Percentiles rank a stretch among this genome's conserved stretches.
Conservation (phyloP, 1,139 yeast genomes). For the Debaryomyces sp. region DNA sequence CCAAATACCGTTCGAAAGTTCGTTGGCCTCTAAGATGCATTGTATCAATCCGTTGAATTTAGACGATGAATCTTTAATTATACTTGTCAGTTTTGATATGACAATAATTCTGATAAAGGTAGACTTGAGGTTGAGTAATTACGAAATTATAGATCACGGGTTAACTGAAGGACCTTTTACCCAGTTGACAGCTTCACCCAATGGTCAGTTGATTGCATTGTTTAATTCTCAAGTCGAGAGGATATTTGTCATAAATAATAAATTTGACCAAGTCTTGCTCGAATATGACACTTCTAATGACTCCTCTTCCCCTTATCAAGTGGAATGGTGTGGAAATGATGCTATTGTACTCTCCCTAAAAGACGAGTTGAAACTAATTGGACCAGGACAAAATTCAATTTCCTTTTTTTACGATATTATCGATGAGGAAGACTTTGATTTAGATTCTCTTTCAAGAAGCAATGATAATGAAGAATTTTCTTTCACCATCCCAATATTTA, state of each 20-base stretch:
- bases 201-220: conserved; percentile 61
- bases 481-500: conserved; percentile 39
- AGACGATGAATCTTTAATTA: conserved; percentile 14
- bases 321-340: conserved; percentile 88
- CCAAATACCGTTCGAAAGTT: conserved; percentile 27
- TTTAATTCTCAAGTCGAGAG: conserved; percentile 46
- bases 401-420: conserved; percentile 47
- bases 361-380: conserved; percentile 71
- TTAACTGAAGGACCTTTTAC: conserved; percentile 63
- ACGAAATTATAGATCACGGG: conserved; percentile 35
- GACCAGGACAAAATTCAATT: conserved; percentile 67
- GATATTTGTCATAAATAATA: conserved; percentile 55
- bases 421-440: conserved; percentile 33
- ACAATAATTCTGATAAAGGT: conserved; percentile 33
- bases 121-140: conserved; percentile 26
- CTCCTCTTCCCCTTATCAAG: conserved; percentile 40
- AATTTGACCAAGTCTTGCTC: conserved; percentile 54
- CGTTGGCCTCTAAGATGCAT: conserved; percentile 20
- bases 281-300: conserved; percentile 49
- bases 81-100: conserved; percentile 30
- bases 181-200: conserved; percentile 57
- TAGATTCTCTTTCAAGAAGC: conserved; percentile 21
- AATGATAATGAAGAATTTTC: conserved; percentile 25
- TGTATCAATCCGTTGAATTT: conserved; percentile 14
- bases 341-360: conserved; percentile 63